These are phyloP conservation scores for Castanea sativa DNA, from an alignment of 306 rosid species.

Conservation along the genomic window DNA sequence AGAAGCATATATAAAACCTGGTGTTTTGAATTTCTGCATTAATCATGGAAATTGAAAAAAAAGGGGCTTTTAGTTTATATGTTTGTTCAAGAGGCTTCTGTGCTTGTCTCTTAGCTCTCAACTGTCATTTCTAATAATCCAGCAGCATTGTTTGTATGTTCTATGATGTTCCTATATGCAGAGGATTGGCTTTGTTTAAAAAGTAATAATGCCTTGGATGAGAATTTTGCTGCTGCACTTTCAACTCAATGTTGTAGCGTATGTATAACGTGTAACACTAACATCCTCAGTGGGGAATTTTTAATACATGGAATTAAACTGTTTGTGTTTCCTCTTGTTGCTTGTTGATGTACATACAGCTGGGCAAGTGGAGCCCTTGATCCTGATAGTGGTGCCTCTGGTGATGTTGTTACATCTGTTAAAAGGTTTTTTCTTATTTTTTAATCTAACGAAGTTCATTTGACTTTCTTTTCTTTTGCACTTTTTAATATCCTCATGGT, in stretches of 20 bases:
- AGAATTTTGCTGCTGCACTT: background rate
- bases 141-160: background rate
- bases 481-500: background rate
- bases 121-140: background rate
- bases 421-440: conserved; percentile 61
- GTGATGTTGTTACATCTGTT: conserved; percentile 86
- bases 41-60: background rate
- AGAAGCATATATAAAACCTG: background rate
- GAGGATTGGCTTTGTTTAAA: background rate
- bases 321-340: background rate
- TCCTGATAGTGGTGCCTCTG: conserved; percentile 76
- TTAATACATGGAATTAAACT: background rate
- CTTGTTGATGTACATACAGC: conserved; percentile 34
- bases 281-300: background rate
- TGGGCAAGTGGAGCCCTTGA: conserved; percentile 97
- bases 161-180: background rate
- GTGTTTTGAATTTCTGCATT: background rate
- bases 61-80: background rate
- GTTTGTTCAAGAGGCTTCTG: background rate
- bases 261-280: background rate
- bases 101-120: background rate
- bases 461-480: background rate
- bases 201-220: conserved; percentile 5
- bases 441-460: background rate
- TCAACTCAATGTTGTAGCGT: background rate